These are phyloP conservation scores for Citeromyces hawaiiensis DNA, from an alignment of 1,139 yeast species.

Conservation along the genomic window DNA sequence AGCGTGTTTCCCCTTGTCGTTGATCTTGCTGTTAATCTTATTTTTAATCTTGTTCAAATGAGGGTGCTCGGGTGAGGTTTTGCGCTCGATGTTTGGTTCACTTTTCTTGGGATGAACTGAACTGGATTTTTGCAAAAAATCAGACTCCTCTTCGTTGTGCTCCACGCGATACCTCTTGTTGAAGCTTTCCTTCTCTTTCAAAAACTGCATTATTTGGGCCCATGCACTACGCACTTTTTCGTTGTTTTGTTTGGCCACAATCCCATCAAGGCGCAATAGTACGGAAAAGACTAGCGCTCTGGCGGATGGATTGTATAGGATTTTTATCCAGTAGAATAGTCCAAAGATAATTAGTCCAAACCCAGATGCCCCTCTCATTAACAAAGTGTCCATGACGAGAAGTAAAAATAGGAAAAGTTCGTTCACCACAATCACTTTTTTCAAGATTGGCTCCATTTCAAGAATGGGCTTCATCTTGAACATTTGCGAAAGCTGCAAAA, in stretches of 20 bases:
- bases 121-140: slow-evolving; percentile 7
- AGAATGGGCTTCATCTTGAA: slow-evolving; percentile 28
- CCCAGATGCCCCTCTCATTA: slow-evolving; percentile 57
- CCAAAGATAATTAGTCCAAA: slow-evolving; percentile 44
- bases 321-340: slow-evolving; percentile 57
- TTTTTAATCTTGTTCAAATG: not conserved
- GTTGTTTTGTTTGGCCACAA: slow-evolving; percentile 26
- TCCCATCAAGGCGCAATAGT: slow-evolving; percentile 28
- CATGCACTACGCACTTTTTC: slow-evolving; percentile 30
- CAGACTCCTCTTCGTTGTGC: slow-evolving; percentile 13
- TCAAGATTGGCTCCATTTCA: slow-evolving; percentile 24
- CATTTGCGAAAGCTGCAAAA: slow-evolving; percentile 35
- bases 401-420: slow-evolving; percentile 42
- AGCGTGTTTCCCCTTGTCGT: not conserved
- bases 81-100: not conserved
- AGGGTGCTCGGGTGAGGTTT: not conserved
- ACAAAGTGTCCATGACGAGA: slow-evolving; percentile 41
- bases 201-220: slow-evolving; percentile 25
- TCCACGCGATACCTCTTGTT: slow-evolving; percentile 14
- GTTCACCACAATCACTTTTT: slow-evolving; percentile 42
- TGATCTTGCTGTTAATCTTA: not conserved
- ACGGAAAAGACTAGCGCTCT: slow-evolving; percentile 27
- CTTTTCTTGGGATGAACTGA: not conserved
- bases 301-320: slow-evolving; percentile 39
- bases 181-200: slow-evolving; percentile 10